Base-by-base conservation (phyloP, 257 asterid species). In the Primulina tabacum region DNA sequence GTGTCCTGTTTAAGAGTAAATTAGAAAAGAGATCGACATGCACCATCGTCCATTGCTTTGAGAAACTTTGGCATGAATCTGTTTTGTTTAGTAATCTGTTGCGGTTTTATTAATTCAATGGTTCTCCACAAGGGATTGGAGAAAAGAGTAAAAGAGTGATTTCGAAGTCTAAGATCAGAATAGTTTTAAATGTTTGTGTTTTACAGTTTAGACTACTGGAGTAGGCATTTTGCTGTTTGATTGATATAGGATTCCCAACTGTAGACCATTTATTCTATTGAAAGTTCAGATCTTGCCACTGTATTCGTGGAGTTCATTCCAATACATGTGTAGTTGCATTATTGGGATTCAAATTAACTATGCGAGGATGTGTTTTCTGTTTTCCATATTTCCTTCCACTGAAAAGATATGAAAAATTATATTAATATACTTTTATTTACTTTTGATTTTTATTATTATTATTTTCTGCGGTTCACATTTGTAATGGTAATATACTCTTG, bases 91-190 rank as follows among this genome's bases (percentile, higher is more conserved):
- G 2, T 7, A 5, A 11, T 8, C 65, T 21, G 52, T 21, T 55
- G 66, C 12, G 34, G 28, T 64, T 71, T 52, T 69, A 53, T 52
- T 67, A 7, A 21, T 61, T n/a, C 40, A 64, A 69, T 33, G 65
- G 47, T 64, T 7, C 52, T 26, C 65, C 38, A 47, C 56, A 50
- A 43, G 34, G 50, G 33, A 28, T 65, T 65, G 52, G 69, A 34
- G 62, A 64, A 50, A 35, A 68, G 16, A 21, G 60, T 62, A 64
- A 50, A 35, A 68, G 16, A 21, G 60, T 64, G 71, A 29, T 18
- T 78, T 64, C 65, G 38, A 68, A 20, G 33, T 56, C 5, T 59
- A 62, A 60, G 66, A 53, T 67, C 30, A 43, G 26, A 20, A 67
- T 68, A 34, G 29, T 69, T 52, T 21, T 11, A 29, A 21, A 59